Conservation (phyloP, 106 monocot genomes). For the Apostasia shenzhenica region DNA sequence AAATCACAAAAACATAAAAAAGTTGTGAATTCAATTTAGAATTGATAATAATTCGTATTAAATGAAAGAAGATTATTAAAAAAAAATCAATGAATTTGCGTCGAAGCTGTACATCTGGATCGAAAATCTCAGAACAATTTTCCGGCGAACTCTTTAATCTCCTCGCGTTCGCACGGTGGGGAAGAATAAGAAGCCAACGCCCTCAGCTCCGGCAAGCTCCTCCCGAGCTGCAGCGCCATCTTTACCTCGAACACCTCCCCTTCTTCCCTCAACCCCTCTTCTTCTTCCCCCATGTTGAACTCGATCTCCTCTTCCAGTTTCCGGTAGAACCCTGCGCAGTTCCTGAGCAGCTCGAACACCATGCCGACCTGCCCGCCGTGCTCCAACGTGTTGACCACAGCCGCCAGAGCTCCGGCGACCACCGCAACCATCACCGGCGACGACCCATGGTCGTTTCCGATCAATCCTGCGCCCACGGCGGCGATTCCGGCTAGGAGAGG, state of each 20-base stretch:
- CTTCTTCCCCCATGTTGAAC: conserved; percentile 17
- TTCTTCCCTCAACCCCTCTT: conserved; percentile 40
- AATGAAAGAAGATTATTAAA: too few relatives aligned
- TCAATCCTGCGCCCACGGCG: conserved; percentile 10
- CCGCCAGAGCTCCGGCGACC: conserved; percentile 54
- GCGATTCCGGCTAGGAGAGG: conserved; percentile 56
- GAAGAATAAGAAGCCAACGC: conserved; percentile 24
- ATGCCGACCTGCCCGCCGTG: conserved; percentile 34
- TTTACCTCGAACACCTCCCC: conserved; percentile 65
- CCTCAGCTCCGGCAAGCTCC: conserved; percentile 47
- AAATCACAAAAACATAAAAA: too few relatives aligned
- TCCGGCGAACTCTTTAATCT: conserved; percentile 53
- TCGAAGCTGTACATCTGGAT: too few relatives aligned
- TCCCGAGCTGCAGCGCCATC: conserved; percentile 69
- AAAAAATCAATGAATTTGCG: too few relatives aligned
- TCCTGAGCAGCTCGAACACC: conserved; percentile 36
- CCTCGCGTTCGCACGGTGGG: conserved; percentile 14
- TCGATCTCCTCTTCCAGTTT: conserved; percentile 44
- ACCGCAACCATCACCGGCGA: conserved; percentile 28
- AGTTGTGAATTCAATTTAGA: too few relatives aligned
- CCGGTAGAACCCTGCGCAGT: conserved; percentile 27
- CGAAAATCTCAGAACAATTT: conserved; percentile 46
- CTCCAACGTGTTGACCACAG: conserved; percentile 23
- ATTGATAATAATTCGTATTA: too few relatives aligned
- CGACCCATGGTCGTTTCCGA: not conserved